These are phyloP conservation scores for Candida yuanshanica DNA, from an alignment of 805 yeast species.

Conservation along the genomic window DNA sequence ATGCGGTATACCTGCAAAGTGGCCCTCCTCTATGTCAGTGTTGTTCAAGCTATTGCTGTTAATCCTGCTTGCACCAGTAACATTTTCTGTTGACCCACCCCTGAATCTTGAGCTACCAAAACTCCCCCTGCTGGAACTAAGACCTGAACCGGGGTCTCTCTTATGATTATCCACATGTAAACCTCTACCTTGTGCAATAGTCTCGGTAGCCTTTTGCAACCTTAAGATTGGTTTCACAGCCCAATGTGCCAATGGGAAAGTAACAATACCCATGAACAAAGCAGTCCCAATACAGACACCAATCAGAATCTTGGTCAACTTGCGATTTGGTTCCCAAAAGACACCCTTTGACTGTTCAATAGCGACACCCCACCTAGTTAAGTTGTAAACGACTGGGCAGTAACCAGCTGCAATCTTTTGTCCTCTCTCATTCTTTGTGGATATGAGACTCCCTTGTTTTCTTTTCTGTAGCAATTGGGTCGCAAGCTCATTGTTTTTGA, in stretches of 20 bases:
- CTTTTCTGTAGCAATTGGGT: slow-evolving; percentile 30
- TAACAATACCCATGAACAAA: slow-evolving; percentile 63
- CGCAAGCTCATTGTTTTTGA: slow-evolving; percentile 29
- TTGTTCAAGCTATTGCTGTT: neutral
- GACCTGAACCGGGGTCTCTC: slow-evolving; percentile 7
- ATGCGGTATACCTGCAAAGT: slow-evolving; percentile 8
- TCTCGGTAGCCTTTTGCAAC: slow-evolving; percentile 76
- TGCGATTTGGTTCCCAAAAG: slow-evolving; percentile 59
- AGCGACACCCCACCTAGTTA: slow-evolving; percentile 64
- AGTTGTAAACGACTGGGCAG: slow-evolving; percentile 36
- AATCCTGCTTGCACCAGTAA: neutral
- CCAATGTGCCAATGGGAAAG: slow-evolving; percentile 78
- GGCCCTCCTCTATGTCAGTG: neutral
- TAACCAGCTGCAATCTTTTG: slow-evolving; percentile 51
- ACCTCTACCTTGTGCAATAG: slow-evolving; percentile 37
- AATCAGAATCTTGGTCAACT: slow-evolving; percentile 59
- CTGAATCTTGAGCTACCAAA: neutral
- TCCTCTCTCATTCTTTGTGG: slow-evolving; percentile 31
- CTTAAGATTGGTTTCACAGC: slow-evolving; percentile 79
- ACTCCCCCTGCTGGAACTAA: slow-evolving; percentile 10
- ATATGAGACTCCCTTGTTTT: slow-evolving; percentile 36
- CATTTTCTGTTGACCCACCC: neutral
- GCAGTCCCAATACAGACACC: slow-evolving; percentile 81
- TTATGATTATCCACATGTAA: slow-evolving; percentile 19
- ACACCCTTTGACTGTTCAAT: slow-evolving; percentile 56